Percentiles rank a stretch among this genome's conserved stretches.
phyloP scores from a whole-genome alignment of 164 flowering plant species.

The Macadamia integrifolia region DNA sequence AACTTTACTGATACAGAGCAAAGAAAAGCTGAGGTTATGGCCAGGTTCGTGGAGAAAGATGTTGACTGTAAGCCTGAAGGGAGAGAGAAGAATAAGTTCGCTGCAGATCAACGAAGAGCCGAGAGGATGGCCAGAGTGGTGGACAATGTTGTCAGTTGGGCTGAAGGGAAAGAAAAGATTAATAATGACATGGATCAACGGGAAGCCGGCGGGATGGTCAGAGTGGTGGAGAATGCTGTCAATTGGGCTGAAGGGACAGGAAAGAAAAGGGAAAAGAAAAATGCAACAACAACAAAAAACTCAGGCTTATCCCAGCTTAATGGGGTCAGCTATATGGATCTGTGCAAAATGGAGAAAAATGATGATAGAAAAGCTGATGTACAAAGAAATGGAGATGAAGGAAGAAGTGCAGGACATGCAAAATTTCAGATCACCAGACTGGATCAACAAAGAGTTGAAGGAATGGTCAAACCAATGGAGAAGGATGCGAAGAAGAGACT shows the following conservation, averaged over 20 bases:
- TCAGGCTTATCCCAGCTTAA: too few species aligned
- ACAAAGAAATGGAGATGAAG: constrained; percentile 21
- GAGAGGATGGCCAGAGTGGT: constrained; percentile 30
- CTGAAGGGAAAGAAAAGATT: constrained; percentile 19
- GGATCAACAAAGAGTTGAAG: constrained; percentile 27
- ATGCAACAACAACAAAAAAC: background rate
- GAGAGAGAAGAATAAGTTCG: constrained; percentile 18
- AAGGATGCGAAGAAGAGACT: constrained; percentile 22
- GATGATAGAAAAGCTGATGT: constrained; percentile 27
- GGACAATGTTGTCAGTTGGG: constrained; percentile 6
- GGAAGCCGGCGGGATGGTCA: constrained; percentile 23
- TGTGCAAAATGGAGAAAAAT: background rate
- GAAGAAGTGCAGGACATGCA: constrained; percentile 19
- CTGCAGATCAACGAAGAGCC: constrained; percentile 21
- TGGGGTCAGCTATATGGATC: too few species aligned
- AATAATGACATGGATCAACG: background rate
- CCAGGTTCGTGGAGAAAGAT: constrained; percentile 22
- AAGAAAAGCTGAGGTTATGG: constrained; percentile 31
- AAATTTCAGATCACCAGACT: constrained; percentile 18
- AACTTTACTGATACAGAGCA: constrained; percentile 23
- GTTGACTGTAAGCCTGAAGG: constrained; percentile 6
- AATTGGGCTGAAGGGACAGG: constrained; percentile 25
- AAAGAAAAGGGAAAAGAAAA: constrained; percentile 24
- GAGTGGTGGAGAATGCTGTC: constrained; percentile 15
- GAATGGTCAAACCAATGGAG: constrained; percentile 26